Evolutionary conservation across 352 stramenopile genomes (phyloP).

Genomic region (Phytophthora syringae): DNA sequence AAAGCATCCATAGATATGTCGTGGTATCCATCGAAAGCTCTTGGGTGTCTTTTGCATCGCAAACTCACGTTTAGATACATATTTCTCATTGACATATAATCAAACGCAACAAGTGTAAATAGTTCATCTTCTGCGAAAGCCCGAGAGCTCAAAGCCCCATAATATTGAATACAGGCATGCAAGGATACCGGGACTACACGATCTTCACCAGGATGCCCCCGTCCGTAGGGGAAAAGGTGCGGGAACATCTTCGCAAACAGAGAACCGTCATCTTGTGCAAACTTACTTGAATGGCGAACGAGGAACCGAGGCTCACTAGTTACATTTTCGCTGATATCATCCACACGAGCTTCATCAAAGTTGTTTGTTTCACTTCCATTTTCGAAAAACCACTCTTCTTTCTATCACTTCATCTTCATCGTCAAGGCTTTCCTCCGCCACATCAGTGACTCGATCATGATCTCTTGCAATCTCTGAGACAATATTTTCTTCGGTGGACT

Average conservation of each 20-base stretch:
- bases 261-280: neutral
- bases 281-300: too few species aligned
- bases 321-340: too few species aligned
- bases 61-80: neutral
- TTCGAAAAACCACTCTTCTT: too few species aligned
- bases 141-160: neutral
- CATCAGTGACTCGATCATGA: too few species aligned
- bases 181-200: neutral
- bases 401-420: too few species aligned
- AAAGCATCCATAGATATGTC: neutral
- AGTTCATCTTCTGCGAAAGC: neutral
- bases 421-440: too few species aligned
- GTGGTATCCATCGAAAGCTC: neutral
- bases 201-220: neutral
- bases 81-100: neutral
- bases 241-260: neutral
- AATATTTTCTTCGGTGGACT: too few species aligned
- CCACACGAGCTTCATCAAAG: too few species aligned
- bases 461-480: too few species aligned
- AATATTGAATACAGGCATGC: neutral
- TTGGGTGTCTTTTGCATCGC: neutral
- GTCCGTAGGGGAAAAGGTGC: neutral
- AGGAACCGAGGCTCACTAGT: too few species aligned
- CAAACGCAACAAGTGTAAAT: neutral
- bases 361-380: too few species aligned